Evolutionary conservation across 2,329 filamentous ascomycete genomes (phyloP).

Genomic region (Ophiostoma sp.): DNA sequence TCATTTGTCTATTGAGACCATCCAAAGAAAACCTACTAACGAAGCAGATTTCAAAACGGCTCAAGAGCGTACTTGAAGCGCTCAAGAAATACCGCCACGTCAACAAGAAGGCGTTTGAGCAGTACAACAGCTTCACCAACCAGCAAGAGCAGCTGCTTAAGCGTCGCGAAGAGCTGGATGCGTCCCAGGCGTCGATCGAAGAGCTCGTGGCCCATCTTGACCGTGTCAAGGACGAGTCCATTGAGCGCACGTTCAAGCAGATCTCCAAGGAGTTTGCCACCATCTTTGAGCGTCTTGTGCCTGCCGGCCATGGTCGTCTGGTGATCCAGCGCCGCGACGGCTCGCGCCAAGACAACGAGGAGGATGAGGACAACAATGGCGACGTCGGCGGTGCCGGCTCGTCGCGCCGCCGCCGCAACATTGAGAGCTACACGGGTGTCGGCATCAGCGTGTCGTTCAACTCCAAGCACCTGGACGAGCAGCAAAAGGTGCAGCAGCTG

Average conservation of each 20-base stretch:
- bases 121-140: slow-evolving; percentile 94
- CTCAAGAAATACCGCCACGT: slow-evolving; percentile 96
- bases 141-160: slow-evolving; percentile 83
- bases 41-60: slow-evolving; percentile 53
- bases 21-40: slow-evolving; percentile 16
- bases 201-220: slow-evolving; percentile 90
- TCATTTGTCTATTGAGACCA: background rate
- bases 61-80: slow-evolving; percentile 87
- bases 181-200: slow-evolving; percentile 79
- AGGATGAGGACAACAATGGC: slow-evolving; percentile 60
- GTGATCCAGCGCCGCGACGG: slow-evolving; percentile 91
- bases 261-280: slow-evolving; percentile 88
- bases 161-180: slow-evolving; percentile 80
- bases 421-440: slow-evolving; percentile 95
- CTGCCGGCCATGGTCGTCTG: slow-evolving; percentile 82
- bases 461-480: slow-evolving; percentile 89
- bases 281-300: slow-evolving; percentile 92
- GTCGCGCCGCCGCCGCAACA: slow-evolving; percentile 54
- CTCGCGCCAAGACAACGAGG: slow-evolving; percentile 57
- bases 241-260: slow-evolving; percentile 97
- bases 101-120: slow-evolving; percentile 99
- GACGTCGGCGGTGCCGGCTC: slow-evolving; percentile 49
- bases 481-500: slow-evolving; percentile 95
- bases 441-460: slow-evolving; percentile 98
- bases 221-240: slow-evolving; percentile 93